phyloP scores from a whole-genome alignment of 2,329 filamentous ascomycete genomes.

The Exophiala sp. region DNA sequence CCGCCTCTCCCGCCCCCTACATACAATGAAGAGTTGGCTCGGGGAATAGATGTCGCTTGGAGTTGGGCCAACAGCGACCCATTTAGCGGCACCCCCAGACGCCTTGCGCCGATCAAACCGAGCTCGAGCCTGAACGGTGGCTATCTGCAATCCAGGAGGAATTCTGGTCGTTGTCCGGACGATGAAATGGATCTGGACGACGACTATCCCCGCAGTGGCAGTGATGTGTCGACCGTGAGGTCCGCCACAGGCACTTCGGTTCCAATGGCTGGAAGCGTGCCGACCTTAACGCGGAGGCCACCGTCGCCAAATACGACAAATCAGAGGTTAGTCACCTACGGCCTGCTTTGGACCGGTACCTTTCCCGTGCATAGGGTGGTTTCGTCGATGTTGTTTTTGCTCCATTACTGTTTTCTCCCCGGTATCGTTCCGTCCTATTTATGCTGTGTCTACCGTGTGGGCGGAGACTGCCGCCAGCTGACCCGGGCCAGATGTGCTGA shows the following conservation, averaged over 20 bases:
- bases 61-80: slow-evolving; percentile 54
- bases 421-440: background rate
- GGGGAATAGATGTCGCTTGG: slow-evolving; percentile 58
- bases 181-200: slow-evolving; percentile 37
- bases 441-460: slow-evolving; percentile 8
- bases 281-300: slow-evolving; percentile 47
- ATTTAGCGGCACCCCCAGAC: slow-evolving; percentile 33
- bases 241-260: slow-evolving; percentile 17
- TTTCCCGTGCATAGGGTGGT: too few species aligned
- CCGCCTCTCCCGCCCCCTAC: slow-evolving; percentile 61
- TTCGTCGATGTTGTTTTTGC: too few species aligned
- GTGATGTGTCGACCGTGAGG: slow-evolving; percentile 30
- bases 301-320: slow-evolving; percentile 23
- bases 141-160: slow-evolving; percentile 33
- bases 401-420: background rate
- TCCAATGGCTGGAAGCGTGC: slow-evolving; percentile 60
- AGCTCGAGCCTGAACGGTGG: slow-evolving; percentile 48
- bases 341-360: background rate
- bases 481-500: slow-evolving; percentile 11
- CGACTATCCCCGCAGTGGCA: slow-evolving; percentile 33
- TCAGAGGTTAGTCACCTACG: slow-evolving; percentile 25
- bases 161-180: slow-evolving; percentile 30
- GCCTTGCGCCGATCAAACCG: slow-evolving; percentile 43
- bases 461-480: slow-evolving; percentile 10
- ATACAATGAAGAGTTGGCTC: slow-evolving; percentile 51